A percentile compares a stretch with the other conserved stretches of the same genome.
Evolutionary conservation across 2,329 filamentous ascomycete genomes (phyloP).

Genomic region (Penicillium sumatraense): DNA sequence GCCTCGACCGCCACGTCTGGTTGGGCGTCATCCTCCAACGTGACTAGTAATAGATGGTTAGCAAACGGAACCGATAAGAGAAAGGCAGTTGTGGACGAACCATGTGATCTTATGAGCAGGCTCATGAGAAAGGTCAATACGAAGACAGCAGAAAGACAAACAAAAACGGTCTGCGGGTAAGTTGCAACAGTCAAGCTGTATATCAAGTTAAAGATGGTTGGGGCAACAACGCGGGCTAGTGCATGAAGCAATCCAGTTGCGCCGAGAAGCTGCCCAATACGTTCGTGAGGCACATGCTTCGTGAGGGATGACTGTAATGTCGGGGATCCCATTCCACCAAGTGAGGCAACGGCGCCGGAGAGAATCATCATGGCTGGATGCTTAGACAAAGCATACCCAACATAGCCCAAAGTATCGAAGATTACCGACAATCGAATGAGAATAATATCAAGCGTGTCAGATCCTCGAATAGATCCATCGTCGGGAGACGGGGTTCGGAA

Average conservation of each 20-base stretch:
- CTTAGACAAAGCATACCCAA: conserved; percentile 73
- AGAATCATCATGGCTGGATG: conserved; percentile 68
- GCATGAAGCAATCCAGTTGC: conserved; percentile 86
- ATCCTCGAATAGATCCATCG: conserved; percentile 64
- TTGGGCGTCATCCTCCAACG: conserved; percentile 16
- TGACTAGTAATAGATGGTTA: conserved; percentile 21
- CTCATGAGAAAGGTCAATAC: conserved; percentile 67
- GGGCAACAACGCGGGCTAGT: conserved; percentile 76
- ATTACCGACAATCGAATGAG: conserved; percentile 75
- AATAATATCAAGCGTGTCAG: conserved; percentile 76
- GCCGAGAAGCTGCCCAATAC: conserved; percentile 84
- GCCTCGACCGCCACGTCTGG: conserved; percentile 22
- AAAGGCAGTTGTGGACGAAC: conserved; percentile 63
- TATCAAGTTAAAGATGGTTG: conserved; percentile 81
- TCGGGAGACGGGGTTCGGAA: conserved; percentile 58
- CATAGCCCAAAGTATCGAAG: conserved; percentile 75
- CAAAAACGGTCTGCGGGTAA: conserved; percentile 82
- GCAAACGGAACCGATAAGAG: neutral
- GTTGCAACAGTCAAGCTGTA: conserved; percentile 79
- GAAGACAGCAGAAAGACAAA: conserved; percentile 72
- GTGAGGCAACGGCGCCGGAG: conserved; percentile 72
- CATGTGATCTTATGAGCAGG: conserved; percentile 72
- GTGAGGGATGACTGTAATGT: conserved; percentile 83
- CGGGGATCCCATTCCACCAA: conserved; percentile 84
- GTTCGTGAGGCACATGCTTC: conserved; percentile 84